These are phyloP conservation scores for Chalciporus pseudorubinellus DNA, from an alignment of 768 basidiomycete species.

Conservation along the genomic window DNA sequence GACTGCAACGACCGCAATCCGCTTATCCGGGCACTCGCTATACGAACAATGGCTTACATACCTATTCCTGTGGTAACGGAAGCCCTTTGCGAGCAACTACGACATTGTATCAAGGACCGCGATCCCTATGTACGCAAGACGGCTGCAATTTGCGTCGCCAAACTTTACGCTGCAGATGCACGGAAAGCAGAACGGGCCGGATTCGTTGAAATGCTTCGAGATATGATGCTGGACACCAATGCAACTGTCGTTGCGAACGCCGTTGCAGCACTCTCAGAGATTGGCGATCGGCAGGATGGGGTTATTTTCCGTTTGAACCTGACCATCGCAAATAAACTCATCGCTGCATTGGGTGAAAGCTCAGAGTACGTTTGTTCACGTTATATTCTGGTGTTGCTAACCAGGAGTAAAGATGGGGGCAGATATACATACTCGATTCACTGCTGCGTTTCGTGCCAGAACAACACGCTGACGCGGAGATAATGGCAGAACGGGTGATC, in stretches of 20 bases:
- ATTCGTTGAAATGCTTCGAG: conserved; percentile 87
- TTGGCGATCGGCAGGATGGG: conserved; percentile 91
- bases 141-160: conserved; percentile 95
- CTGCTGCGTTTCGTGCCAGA: conserved; percentile 93
- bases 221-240: conserved; percentile 89
- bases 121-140: conserved; percentile 99
- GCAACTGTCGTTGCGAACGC: conserved; percentile 98
- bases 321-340: conserved; percentile 82
- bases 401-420: conserved; percentile 77
- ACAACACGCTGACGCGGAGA: conserved; percentile 80
- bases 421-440: conserved; percentile 96
- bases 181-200: conserved; percentile 84
- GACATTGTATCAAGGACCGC: conserved; percentile 88
- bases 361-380: conserved; percentile 74
- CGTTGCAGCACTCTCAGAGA: conserved; percentile 95
- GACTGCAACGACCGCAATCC: conserved; percentile 97
- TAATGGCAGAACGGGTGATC: conserved; percentile 93
- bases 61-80: conserved; percentile 87
- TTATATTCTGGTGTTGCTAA: conserved; percentile 9
- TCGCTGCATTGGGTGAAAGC: conserved; percentile 90
- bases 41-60: conserved; percentile 99
- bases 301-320: conserved; percentile 90
- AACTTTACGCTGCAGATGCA: conserved; percentile 87
- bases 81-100: conserved; percentile 82
- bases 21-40: conserved; percentile 92